phyloP scores from a whole-genome alignment of 2,329 filamentous ascomycete species.

The Penicillium expansum region DNA sequence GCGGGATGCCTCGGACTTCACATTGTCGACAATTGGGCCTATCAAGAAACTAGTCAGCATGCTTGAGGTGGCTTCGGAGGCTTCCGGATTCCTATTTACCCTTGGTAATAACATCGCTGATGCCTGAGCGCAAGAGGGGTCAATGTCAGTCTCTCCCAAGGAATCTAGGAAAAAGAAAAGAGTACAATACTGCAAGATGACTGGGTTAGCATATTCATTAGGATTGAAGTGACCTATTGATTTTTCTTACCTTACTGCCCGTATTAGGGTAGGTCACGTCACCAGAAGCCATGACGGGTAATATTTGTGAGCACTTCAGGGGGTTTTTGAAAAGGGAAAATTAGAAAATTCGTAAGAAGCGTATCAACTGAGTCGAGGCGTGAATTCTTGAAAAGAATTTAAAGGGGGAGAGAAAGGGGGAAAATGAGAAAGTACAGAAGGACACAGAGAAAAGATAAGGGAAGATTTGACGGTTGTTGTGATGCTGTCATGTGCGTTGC shows the following conservation, averaged over 20 bases:
- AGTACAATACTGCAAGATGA: conserved; percentile 14
- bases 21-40: conserved; percentile 57
- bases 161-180: not conserved
- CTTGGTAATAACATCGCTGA: conserved; percentile 28
- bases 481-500: conserved; percentile 27
- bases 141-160: conserved; percentile 18
- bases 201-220: conserved; percentile 14
- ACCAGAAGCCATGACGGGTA: conserved; percentile 34
- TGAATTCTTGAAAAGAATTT: not conserved
- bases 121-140: conserved; percentile 16
- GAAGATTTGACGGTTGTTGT: conserved; percentile 22
- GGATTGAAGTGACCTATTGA: conserved; percentile 5
- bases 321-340: not conserved
- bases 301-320: not conserved
- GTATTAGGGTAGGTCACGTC: conserved; percentile 42
- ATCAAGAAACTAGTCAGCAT: conserved; percentile 16
- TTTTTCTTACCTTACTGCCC: conserved; percentile 38
- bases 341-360: conserved; percentile 7
- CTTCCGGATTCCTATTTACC: conserved; percentile 16
- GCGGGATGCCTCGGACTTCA: conserved; percentile 56
- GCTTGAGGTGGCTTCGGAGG: conserved; percentile 2
- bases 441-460: conserved; percentile 16
- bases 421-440: conserved; percentile 3
- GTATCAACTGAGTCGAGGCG: not conserved
- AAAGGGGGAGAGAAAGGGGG: not conserved